phyloP scores from a whole-genome alignment of 768 basidiomycete species.

The Lentinula raphanica region DNA sequence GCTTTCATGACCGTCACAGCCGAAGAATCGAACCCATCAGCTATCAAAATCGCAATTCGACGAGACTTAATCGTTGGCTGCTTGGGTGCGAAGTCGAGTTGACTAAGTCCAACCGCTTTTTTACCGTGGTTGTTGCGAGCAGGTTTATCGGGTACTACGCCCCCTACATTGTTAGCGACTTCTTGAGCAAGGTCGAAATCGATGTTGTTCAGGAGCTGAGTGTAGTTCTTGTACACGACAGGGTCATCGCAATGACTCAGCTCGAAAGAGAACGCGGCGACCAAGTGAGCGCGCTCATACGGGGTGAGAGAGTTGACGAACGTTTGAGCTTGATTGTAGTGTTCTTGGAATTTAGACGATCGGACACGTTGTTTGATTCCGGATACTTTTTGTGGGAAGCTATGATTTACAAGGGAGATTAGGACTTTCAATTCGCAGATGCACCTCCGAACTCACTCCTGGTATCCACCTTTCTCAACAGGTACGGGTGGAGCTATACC shows the following conservation, averaged over 20 bases:
- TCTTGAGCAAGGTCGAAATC: slow-evolving; percentile 66
- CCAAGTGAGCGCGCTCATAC: slow-evolving; percentile 68
- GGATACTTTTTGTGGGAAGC: slow-evolving; percentile 42
- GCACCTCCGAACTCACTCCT: slow-evolving; percentile 35
- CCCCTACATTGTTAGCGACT: slow-evolving; percentile 64
- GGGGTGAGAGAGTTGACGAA: slow-evolving; percentile 78
- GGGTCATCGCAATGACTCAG: slow-evolving; percentile 79
- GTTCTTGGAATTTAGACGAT: slow-evolving; percentile 74
- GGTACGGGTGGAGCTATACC: slow-evolving; percentile 43
- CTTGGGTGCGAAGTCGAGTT: slow-evolving; percentile 49
- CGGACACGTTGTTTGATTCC: slow-evolving; percentile 59
- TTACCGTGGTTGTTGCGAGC: slow-evolving; percentile 53
- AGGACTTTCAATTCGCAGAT: no score
- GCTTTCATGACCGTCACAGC: slow-evolving; percentile 53
- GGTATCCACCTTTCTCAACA: slow-evolving; percentile 49
- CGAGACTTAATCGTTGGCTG: slow-evolving; percentile 57
- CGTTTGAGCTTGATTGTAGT: slow-evolving; percentile 67
- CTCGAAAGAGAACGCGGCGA: slow-evolving; percentile 73
- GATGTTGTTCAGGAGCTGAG: slow-evolving; percentile 64
- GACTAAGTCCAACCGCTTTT: slow-evolving; percentile 52
- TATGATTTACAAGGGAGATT: slow-evolving; percentile 19
- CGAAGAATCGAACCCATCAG: slow-evolving; percentile 65
- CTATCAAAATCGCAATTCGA: slow-evolving; percentile 70
- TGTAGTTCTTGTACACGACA: slow-evolving; percentile 62
- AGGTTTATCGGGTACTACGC: slow-evolving; percentile 48